These are phyloP conservation scores for Tolypocladium nubicola DNA, from an alignment of 2,329 filamentous ascomycete genomes.

Conservation along the genomic window DNA sequence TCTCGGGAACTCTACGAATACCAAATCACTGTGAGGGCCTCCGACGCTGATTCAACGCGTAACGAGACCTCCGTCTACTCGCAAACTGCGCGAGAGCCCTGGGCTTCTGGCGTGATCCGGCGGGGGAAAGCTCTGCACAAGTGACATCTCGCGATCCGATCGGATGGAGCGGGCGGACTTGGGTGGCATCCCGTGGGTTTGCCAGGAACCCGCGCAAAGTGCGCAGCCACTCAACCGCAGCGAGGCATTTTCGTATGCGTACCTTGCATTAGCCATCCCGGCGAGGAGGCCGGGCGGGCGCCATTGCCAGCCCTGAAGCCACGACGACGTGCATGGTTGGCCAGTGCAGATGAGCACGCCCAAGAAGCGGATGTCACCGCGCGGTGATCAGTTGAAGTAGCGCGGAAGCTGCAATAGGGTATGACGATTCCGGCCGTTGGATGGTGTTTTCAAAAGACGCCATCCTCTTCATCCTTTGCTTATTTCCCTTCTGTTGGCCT, in stretches of 20 bases:
- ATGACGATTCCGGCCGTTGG: neutral
- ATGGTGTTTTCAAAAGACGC: neutral
- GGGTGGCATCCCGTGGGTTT: neutral
- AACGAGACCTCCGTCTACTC: neutral
- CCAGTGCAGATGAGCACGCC: no score
- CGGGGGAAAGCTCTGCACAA: neutral
- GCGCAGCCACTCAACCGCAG: neutral
- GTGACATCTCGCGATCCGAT: neutral
- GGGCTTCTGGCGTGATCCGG: neutral
- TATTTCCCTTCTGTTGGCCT: neutral
- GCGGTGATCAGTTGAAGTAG: neutral
- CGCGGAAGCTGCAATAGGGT: neutral
- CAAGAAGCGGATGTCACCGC: neutral
- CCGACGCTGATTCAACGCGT: neutral
- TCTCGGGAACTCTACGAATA: no score
- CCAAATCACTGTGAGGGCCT: neutral
- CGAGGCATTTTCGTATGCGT: neutral
- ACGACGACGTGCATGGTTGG: no score
- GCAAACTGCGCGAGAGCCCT: neutral
- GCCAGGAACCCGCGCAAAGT: neutral
- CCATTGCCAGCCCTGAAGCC: neutral
- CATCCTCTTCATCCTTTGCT: neutral
- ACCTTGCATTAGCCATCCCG: neutral
- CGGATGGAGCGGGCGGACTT: neutral
- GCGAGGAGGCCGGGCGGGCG: neutral